Conservation (phyloP, 2,329 filamentous ascomycete species). For the Monosporascus sp. region DNA sequence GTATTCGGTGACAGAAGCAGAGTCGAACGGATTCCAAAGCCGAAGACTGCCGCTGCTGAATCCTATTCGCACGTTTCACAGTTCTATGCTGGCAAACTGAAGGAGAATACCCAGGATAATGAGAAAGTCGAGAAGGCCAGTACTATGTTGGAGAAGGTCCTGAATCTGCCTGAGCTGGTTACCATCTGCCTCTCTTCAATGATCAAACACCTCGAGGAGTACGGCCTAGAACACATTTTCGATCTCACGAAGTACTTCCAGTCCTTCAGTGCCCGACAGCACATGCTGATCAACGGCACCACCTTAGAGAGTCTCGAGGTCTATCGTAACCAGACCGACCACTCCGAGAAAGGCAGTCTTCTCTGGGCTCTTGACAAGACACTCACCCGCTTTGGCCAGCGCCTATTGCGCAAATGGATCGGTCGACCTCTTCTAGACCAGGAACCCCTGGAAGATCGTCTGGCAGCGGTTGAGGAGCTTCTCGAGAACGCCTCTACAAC, state of each 20-base stretch:
- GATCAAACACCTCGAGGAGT: constrained; percentile 89
- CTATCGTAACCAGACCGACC: constrained; percentile 90
- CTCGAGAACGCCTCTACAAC: constrained; percentile 60
- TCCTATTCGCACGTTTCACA: constrained; percentile 83
- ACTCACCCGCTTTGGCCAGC: constrained; percentile 79
- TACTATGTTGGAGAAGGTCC: constrained; percentile 75
- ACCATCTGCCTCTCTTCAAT: constrained; percentile 92
- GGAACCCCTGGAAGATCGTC: constrained; percentile 67
- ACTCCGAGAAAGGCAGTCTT: constrained; percentile 77
- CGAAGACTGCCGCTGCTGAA: constrained; percentile 77
- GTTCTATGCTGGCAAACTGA: constrained; percentile 87
- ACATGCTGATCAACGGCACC: constrained; percentile 95
- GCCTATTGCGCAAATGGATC: constrained; percentile 90
- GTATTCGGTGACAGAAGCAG: constrained; percentile 88
- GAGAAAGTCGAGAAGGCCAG: constrained; percentile 42
- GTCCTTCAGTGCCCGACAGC: constrained; percentile 86
- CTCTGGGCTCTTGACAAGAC: constrained; percentile 97
- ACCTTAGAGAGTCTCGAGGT: constrained; percentile 91
- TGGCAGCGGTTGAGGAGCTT: constrained; percentile 82
- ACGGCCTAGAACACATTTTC: constrained; percentile 91
- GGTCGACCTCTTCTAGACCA: constrained; percentile 82
- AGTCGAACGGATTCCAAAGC: constrained; percentile 71
- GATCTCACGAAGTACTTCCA: constrained; percentile 96
- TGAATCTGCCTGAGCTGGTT: constrained; percentile 78
- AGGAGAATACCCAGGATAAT: constrained; percentile 50